Conservation (phyloP, 2,329 filamentous ascomycete genomes). For the Pyrenophora teres region DNA sequence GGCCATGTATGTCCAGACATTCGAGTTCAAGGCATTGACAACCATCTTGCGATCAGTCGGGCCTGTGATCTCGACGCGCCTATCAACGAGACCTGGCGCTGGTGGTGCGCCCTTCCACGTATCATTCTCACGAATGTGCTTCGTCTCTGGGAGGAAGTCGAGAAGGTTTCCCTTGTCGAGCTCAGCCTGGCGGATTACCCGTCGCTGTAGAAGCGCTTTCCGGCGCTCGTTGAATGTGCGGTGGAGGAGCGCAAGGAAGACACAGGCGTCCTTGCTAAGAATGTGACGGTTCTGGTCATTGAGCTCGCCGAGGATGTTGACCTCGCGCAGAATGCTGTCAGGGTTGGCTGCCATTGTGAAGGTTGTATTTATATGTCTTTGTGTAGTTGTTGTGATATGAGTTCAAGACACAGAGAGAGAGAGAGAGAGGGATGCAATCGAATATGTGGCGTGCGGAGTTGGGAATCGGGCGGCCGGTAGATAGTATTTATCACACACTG, state of each 20-base stretch:
- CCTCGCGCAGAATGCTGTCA: slow-evolving; percentile 82
- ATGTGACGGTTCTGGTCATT: slow-evolving; percentile 85
- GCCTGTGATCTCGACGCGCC: slow-evolving; percentile 94
- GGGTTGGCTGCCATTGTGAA: slow-evolving; percentile 53
- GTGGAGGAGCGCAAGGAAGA: slow-evolving; percentile 93
- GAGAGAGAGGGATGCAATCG: slow-evolving; percentile 29
- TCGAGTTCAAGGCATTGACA: slow-evolving; percentile 91
- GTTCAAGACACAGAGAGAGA: slow-evolving; percentile 6
- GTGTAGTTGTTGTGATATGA: slow-evolving; percentile 9
- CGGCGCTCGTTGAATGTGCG: slow-evolving; percentile 90
- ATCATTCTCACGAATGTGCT: slow-evolving; percentile 89
- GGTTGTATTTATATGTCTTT: slow-evolving; percentile 6
- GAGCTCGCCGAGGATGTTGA: slow-evolving; percentile 80
- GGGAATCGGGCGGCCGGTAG: slow-evolving; percentile 23
- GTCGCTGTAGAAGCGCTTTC: slow-evolving; percentile 85
- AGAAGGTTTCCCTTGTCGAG: slow-evolving; percentile 86
- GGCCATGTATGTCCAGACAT: slow-evolving; percentile 99
- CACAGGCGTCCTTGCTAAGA: slow-evolving; percentile 84
- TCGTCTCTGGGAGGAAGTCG: slow-evolving; percentile 95
- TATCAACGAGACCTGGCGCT: slow-evolving; percentile 89
- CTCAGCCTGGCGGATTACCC: slow-evolving; percentile 85
- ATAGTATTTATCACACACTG: slow-evolving; percentile 37
- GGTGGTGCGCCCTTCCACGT: slow-evolving; percentile 92
- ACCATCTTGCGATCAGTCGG: slow-evolving; percentile 99
- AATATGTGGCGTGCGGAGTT: slow-evolving; percentile 33